These are phyloP conservation scores for Tulasnella sp. DNA, from an alignment of 768 basidiomycete genomes.

Conservation along the genomic window DNA sequence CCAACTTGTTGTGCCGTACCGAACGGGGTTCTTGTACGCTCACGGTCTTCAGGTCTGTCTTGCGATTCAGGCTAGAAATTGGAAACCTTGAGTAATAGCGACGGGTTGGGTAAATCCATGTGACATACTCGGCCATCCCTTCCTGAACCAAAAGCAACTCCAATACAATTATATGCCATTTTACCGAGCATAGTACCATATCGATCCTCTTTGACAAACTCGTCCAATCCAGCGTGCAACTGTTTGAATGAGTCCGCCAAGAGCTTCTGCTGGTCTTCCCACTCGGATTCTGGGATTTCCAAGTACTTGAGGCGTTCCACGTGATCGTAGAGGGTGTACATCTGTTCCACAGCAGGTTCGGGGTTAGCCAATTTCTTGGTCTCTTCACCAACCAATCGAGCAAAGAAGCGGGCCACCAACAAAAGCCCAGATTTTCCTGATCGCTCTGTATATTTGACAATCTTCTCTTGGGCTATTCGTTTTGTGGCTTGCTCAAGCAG, in stretches of 20 bases:
- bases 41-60: constrained; percentile 39
- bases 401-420: constrained; percentile 59
- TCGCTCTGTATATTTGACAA: constrained; percentile 42
- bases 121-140: constrained; percentile 52
- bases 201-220: constrained; percentile 51
- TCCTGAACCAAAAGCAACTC: constrained; percentile 53
- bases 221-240: constrained; percentile 52
- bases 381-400: constrained; percentile 54
- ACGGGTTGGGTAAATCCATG: neutral
- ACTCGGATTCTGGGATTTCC: constrained; percentile 32
- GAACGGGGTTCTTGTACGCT: constrained; percentile 61
- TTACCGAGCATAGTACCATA: constrained; percentile 50
- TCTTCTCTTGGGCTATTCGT: constrained; percentile 44
- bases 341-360: too few species aligned
- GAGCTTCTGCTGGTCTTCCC: constrained; percentile 38
- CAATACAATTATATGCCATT: constrained; percentile 65
- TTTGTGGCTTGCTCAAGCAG: constrained; percentile 25
- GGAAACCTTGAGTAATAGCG: constrained; percentile 1
- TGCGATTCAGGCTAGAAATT: constrained; percentile 14
- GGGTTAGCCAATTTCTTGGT: constrained; percentile 37
- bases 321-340: constrained; percentile 64
- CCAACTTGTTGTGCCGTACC: constrained; percentile 69
- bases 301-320: constrained; percentile 60
- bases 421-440: constrained; percentile 35
- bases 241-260: constrained; percentile 42